Conservation (phyloP, 257 asterid species). For the Solanum stenotomum region DNA sequence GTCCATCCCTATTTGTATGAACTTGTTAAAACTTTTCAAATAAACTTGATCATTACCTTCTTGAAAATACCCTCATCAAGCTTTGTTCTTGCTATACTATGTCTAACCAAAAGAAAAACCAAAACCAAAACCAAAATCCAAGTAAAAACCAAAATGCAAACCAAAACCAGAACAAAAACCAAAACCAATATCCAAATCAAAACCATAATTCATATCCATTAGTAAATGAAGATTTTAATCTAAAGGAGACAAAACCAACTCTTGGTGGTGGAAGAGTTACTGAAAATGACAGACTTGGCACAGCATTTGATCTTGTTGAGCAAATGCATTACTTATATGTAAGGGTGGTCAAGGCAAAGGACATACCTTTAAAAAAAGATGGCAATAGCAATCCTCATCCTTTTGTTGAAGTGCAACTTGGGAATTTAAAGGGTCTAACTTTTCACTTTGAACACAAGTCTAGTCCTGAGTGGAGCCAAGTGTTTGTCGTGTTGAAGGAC, state of each 20-base stretch:
- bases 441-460: slow-evolving; percentile 25
- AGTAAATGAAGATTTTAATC: slow-evolving; percentile 42
- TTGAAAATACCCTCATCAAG: not conserved
- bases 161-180: slow-evolving; percentile 13
- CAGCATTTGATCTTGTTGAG: slow-evolving; percentile 81
- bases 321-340: slow-evolving; percentile 72
- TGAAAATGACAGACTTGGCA: slow-evolving; percentile 47
- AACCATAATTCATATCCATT: not conserved
- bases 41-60: not conserved
- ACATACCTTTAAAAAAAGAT: slow-evolving; percentile 32
- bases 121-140: not conserved
- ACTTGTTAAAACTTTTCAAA: not conserved
- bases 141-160: slow-evolving; percentile 20
- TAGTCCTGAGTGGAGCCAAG: slow-evolving; percentile 79
- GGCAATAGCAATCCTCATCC: slow-evolving; percentile 33
- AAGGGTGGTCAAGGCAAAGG: slow-evolving; percentile 65
- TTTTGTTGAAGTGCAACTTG: slow-evolving; percentile 63
- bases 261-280: slow-evolving; percentile 76
- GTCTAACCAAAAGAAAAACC: not conserved
- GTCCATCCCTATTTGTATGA: not conserved
- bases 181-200: slow-evolving; percentile 5
- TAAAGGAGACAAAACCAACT: slow-evolving; percentile 69
- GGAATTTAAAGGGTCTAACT: slow-evolving; percentile 47
- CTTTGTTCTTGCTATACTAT: not conserved
- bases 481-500: slow-evolving; percentile 48